phyloP scores from a whole-genome alignment of 1,284 basidiomycete species.

The Lignosus rhinocerotis region DNA sequence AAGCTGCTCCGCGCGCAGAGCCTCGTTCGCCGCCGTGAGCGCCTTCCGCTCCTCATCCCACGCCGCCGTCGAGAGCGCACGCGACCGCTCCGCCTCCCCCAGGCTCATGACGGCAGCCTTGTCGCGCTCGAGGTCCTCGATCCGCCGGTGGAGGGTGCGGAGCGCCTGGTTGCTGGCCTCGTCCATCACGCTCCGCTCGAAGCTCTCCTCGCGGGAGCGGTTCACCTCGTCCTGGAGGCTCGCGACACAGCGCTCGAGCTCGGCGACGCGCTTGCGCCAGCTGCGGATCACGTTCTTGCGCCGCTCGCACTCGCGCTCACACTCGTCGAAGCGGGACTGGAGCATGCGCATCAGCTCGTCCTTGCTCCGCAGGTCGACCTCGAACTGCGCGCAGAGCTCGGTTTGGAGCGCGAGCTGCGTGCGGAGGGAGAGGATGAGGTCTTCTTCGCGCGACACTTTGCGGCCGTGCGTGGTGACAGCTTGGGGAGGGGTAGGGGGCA shows the following conservation, averaged over 20 bases:
- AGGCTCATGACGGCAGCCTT: constrained; percentile 41
- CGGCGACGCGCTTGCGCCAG: constrained; percentile 74
- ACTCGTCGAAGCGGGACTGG: constrained; percentile 47
- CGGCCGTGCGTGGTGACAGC: constrained; percentile 46
- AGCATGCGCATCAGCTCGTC: constrained; percentile 70
- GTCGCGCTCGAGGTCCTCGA: constrained; percentile 62
- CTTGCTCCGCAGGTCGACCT: constrained; percentile 66
- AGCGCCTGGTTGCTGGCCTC: constrained; percentile 73
- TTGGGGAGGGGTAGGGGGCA: constrained; percentile 64
- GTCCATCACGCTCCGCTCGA: constrained; percentile 76
- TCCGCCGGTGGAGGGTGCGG: constrained; percentile 63
- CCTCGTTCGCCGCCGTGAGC: constrained; percentile 44
- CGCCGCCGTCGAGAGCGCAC: constrained; percentile 35
- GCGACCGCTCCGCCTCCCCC: constrained; percentile 46
- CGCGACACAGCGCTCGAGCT: constrained; percentile 64
- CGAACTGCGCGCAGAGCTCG: constrained; percentile 71
- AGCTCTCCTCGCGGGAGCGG: constrained; percentile 60
- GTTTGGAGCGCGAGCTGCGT: constrained; percentile 70
- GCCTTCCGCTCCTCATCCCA: constrained; percentile 54
- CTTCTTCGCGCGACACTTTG: constrained; percentile 67
- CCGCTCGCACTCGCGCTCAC: constrained; percentile 62
- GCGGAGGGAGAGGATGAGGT: constrained; percentile 66
- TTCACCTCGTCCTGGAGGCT: constrained; percentile 72
- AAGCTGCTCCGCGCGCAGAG: constrained; percentile 38
- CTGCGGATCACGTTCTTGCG: constrained; percentile 51